Base-by-base conservation (phyloP, 805 yeast species). In the Yarrowia porcina region DNA sequence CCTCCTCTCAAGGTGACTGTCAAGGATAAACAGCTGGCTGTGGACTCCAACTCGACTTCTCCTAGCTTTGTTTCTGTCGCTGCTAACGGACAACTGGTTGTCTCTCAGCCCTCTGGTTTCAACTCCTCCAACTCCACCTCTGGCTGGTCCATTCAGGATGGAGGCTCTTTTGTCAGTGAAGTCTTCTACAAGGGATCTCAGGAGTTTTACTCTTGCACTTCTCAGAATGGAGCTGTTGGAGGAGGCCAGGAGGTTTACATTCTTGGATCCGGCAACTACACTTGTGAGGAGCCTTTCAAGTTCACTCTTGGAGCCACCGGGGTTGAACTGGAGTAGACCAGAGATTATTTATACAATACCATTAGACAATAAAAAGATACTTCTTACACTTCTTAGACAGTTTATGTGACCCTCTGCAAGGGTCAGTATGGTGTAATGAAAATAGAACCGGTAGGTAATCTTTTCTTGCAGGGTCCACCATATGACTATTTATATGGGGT, bases 181-280 rank as follows among this genome's bases (percentile, higher is more conserved):
- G 38, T 45, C 20, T 45, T 13, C 28, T 47, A 47, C 54, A 30
- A 30, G 36, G 54, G 54, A 13, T 47, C 54, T 30, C 28, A 47
- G 38, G 54, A 47, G 38, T 47, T 47, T 9, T 47, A 47, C 54
- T 47, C 54, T 3, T 47, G 54, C 38, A 30, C 54, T 4, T 47
- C 54, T 8, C 12, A 45, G 2, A 25, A 45, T 1, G 52, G 36
- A 3, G 25, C 52, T 20, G 27, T 20, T 4, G 4, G 13, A 15
- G 54, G 38, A 9, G 54, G 54, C 38, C 54, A 47, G 38, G 54
- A 30, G 38, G 54, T 47, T 0, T 47, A 47, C 18, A 12, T 45
- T 6, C 23, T 47, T 7, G 27, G 27, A 8, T 20, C 18, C 15
- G 54, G 20, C 7, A 21, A 30, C n/a, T 47, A 47, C 38, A 4